Percentiles rank a stretch among this genome's conserved stretches.
Evolutionary conservation across 2,329 filamentous ascomycete genomes (phyloP).

Genomic region (Penicillium thymicola): DNA sequence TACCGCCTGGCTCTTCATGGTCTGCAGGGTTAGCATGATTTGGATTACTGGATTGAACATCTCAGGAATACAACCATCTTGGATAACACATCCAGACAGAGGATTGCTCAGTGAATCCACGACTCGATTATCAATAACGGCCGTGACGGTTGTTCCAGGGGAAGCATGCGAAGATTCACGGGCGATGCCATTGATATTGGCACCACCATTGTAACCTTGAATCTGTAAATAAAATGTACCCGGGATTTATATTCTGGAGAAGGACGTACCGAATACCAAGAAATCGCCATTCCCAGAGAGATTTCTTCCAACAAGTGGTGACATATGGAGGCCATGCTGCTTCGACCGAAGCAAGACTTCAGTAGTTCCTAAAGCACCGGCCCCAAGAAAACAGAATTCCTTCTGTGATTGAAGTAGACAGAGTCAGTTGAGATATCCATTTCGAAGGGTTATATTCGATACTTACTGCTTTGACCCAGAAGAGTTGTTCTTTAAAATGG

Average conservation of each 20-base stretch:
- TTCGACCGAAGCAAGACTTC: constrained; percentile 63
- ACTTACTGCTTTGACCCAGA: constrained; percentile 60
- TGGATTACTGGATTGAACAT: constrained; percentile 13
- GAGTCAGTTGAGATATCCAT: not conserved
- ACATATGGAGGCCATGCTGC: constrained; percentile 57
- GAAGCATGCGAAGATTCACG: not conserved
- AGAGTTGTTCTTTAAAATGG: constrained; percentile 51
- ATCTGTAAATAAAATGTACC: not conserved
- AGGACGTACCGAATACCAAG: constrained; percentile 5
- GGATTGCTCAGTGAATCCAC: not conserved
- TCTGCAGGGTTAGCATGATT: constrained; percentile 8
- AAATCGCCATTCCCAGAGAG: constrained; percentile 11
- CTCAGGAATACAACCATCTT: constrained; percentile 19
- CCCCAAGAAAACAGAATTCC: constrained; percentile 64
- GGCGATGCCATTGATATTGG: constrained; percentile 5
- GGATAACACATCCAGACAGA: constrained; percentile 14
- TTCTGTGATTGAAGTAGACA: constrained; percentile 29
- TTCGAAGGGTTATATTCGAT: not conserved
- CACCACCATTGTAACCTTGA: constrained; percentile 40
- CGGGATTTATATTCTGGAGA: not conserved
- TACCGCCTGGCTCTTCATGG: not conserved
- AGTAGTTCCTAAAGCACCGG: constrained; percentile 62
- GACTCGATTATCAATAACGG: constrained; percentile 13
- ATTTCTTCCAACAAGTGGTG: constrained; percentile 51
- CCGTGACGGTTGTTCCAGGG: constrained; percentile 17